A percentile compares a stretch with the other conserved stretches of the same genome.
Evolutionary conservation across 768 basidiomycete genomes (phyloP).

Genomic region (Pilatotrama ljubarskyi): DNA sequence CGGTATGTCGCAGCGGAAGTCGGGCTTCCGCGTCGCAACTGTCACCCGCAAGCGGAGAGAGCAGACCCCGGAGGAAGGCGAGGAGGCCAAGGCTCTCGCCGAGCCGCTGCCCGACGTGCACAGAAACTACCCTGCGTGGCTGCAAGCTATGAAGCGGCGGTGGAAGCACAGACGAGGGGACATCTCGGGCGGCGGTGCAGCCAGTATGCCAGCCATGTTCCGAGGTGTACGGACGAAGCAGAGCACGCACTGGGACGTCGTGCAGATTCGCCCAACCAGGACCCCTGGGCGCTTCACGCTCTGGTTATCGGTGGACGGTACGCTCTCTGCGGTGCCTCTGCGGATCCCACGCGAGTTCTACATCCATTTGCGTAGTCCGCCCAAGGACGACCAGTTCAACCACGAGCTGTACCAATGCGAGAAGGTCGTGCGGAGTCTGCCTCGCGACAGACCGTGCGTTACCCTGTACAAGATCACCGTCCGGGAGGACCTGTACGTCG

Average conservation of each 20-base stretch:
- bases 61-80: slow-evolving; percentile 45
- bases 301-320: slow-evolving; percentile 83
- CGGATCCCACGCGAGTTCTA: slow-evolving; percentile 93
- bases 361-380: slow-evolving; percentile 77
- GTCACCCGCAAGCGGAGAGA: slow-evolving; percentile 52
- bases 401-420: slow-evolving; percentile 68
- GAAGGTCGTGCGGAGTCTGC: slow-evolving; percentile 75
- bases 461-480: slow-evolving; percentile 85
- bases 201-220: slow-evolving; percentile 77
- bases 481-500: slow-evolving; percentile 79
- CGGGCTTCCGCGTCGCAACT: slow-evolving; percentile 49
- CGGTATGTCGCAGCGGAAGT: slow-evolving; percentile 16
- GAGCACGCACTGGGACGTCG: slow-evolving; percentile 79
- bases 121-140: slow-evolving; percentile 71
- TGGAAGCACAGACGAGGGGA: slow-evolving; percentile 69
- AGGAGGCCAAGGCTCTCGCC: slow-evolving; percentile 24
- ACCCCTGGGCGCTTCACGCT: slow-evolving; percentile 80
- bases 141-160: slow-evolving; percentile 70
- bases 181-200: slow-evolving; percentile 40
- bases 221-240: slow-evolving; percentile 56
- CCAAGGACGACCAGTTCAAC: slow-evolving; percentile 66
- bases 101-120: slow-evolving; percentile 61
- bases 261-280: slow-evolving; percentile 82
- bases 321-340: slow-evolving; percentile 77
- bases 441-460: slow-evolving; percentile 70